phyloP scores from a whole-genome alignment of 345 rosid species.

The Acer campestre region DNA sequence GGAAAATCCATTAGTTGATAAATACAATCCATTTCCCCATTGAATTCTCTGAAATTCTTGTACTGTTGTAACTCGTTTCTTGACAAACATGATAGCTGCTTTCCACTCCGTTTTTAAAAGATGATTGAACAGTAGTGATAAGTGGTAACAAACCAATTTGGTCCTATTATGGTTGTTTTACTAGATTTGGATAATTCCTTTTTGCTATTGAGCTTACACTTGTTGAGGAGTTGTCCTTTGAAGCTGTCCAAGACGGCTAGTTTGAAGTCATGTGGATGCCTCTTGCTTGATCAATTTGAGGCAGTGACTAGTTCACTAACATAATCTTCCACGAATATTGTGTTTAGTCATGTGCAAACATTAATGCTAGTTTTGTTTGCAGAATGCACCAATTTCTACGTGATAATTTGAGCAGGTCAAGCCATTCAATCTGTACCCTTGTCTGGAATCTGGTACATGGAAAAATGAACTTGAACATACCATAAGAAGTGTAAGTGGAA shows the following conservation, averaged over 20 bases:
- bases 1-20: not conserved
- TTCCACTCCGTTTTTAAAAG: not conserved
- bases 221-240: not conserved
- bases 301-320: not conserved
- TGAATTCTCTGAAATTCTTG: not conserved
- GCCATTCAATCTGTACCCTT: constrained; percentile 3
- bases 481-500: no score
- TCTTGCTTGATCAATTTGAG: not conserved
- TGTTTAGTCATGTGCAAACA: not conserved
- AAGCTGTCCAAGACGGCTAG: no score
- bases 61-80: not conserved
- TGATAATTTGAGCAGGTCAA: not conserved
- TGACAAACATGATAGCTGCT: not conserved
- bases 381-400: not conserved
- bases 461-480: not conserved
- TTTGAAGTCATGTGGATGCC: not conserved
- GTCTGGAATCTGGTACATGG: not conserved
- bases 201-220: not conserved
- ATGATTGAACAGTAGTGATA: not conserved
- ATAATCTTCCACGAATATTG: not conserved
- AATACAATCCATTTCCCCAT: not conserved
- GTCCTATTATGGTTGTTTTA: no score
- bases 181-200: not conserved
- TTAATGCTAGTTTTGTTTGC: not conserved
- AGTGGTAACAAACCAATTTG: not conserved